Percentiles rank a stretch among this genome's conserved stretches.
These are phyloP conservation scores for Ilyonectria sp. DNA, from an alignment of 2,329 filamentous ascomycete species.

Conservation along the genomic window DNA sequence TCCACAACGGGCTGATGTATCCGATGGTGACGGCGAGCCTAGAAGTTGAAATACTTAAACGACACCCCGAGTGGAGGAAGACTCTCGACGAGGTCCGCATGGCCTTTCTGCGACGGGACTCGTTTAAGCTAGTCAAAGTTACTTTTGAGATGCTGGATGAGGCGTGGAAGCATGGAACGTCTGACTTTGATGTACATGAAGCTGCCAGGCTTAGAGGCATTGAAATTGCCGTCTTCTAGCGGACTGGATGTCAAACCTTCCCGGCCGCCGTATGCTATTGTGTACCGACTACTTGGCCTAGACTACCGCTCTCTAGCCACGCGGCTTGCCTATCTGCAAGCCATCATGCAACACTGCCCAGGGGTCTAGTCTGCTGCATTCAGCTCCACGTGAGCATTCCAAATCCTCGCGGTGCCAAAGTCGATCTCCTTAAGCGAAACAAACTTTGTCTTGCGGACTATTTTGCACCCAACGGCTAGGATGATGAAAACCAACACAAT, in stretches of 20 bases:
- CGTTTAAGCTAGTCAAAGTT: constrained; percentile 33
- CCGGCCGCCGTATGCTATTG: not conserved
- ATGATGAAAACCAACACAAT: constrained; percentile 9
- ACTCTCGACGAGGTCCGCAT: constrained; percentile 36
- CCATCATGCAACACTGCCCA: not conserved
- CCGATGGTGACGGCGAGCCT: constrained; percentile 38
- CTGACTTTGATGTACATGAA: constrained; percentile 40
- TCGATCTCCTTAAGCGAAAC: constrained; percentile 7
- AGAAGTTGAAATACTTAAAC: constrained; percentile 37
- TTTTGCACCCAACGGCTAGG: constrained; percentile 2
- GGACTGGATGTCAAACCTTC: not conserved
- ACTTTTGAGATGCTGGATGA: constrained; percentile 37
- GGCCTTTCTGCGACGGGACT: constrained; percentile 26
- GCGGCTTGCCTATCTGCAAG: not conserved
- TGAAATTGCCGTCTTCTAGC: constrained; percentile 42
- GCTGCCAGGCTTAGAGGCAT: constrained; percentile 25
- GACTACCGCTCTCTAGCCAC: not conserved
- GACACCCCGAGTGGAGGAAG: constrained; percentile 35
- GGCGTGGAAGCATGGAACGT: constrained; percentile 39
- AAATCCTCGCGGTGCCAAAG: constrained; percentile 7
- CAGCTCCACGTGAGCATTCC: not conserved
- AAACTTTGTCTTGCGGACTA: constrained; percentile 4
- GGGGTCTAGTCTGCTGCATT: not conserved
- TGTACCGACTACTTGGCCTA: not conserved
- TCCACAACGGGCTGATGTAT: constrained; percentile 41